Evolutionary conservation across 2,329 filamentous ascomycete species (phyloP), one percentile per base, ranked within the genome.

Genomic region (Penicillium sp.): DNA sequence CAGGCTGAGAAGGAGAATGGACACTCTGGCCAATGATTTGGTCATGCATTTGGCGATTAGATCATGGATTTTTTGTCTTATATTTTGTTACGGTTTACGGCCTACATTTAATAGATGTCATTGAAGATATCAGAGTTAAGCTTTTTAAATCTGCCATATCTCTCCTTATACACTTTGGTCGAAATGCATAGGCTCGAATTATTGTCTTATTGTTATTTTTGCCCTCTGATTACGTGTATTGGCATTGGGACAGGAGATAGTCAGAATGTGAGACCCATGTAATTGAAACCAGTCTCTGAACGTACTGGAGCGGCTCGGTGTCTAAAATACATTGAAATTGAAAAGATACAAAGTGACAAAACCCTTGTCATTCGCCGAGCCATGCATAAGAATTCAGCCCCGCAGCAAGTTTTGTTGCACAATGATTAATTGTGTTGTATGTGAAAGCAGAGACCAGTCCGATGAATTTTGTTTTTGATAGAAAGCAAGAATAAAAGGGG

Each of bases 1-100:
- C 80, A 81, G 65, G 70, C 82, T 25, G 83, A 86, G 5, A 57
- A 60, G 14, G 60, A 66, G 43, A 73, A 73, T 61, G 69, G 68
- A 19, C 61, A 67, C 4, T 46, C 29, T n/a, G 47, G 9, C 29
- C 23, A 50, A 25, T 35, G n/a, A 46, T 26, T 27, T 19, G 44
- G 44, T 14, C n/a, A 4, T 23, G 11, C 39, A 42, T 42, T 19
- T 42, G 39, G 39, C 19, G 19, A 13, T 42, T 42, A 42, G 39
- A 42, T 33, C 27, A 48, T 33, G 46, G 23, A 26, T 42, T 9
- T 9, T 1, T 33, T 33, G 25, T 27, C 7, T 25, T 54, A 42
- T 29, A 11, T 21, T 42, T 23, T 29, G 19, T 45, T 48, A 42
- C 51, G 27, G 6, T 27, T 39, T 43, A 54, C 52, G 44, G 19